These are phyloP conservation scores for Schizosaccharomyces osmophilus DNA, from an alignment of 805 yeast genomes.

Conservation along the genomic window DNA sequence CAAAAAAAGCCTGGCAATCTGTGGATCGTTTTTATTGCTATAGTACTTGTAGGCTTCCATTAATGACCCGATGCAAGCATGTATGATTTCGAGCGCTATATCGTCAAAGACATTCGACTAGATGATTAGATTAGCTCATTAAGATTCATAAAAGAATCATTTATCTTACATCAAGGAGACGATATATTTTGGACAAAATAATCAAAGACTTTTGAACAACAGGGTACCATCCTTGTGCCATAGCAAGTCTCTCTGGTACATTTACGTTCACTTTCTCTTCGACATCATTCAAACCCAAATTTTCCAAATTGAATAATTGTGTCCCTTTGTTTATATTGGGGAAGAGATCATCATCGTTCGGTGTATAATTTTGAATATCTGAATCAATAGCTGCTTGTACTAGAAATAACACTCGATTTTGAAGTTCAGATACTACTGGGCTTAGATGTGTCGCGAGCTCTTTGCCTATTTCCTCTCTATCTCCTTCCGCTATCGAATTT, in stretches of 20 bases:
- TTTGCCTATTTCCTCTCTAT: neutral
- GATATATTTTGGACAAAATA: constrained; percentile 53
- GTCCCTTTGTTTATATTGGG: neutral
- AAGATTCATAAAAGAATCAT: neutral
- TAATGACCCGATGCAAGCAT: constrained; percentile 42
- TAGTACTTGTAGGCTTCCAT: constrained; percentile 28
- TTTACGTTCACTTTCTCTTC: neutral
- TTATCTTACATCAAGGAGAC: constrained; percentile 39
- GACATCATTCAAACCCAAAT: neutral
- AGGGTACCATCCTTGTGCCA: constrained; percentile 25
- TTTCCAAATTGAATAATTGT: neutral
- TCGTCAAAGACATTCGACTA: constrained; percentile 36
- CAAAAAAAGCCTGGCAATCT: constrained; percentile 40
- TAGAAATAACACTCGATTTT: constrained; percentile 32
- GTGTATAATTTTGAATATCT: constrained; percentile 37
- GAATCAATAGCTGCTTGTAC: constrained; percentile 81
- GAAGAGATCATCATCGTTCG: constrained; percentile 3
- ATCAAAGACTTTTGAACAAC: constrained; percentile 49
- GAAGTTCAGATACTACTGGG: neutral
- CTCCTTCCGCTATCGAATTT: neutral
- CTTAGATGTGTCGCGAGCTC: neutral
- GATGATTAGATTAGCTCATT: neutral
- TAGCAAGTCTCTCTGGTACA: neutral
- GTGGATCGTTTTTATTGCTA: constrained; percentile 21
- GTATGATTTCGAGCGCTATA: constrained; percentile 67